Base-by-base conservation (phyloP, 1,284 basidiomycete genomes). In the Apiotrichum porosum region DNA sequence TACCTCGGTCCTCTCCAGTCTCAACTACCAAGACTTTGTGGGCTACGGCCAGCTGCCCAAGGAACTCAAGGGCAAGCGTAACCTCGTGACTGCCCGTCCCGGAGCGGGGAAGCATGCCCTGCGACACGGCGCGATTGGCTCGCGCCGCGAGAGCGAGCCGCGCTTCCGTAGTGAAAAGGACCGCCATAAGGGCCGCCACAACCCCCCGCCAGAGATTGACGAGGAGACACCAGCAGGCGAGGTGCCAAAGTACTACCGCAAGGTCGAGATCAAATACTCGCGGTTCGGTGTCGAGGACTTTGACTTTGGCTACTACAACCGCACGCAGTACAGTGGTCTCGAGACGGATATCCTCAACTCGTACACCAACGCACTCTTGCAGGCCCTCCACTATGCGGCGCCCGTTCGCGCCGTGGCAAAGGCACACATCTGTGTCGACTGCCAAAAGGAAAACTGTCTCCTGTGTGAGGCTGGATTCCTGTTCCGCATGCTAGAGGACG, bases 251-350 rank as follows among this genome's bases (percentile, higher is more conserved):
- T 81, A 85, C 57, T 99, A 95, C 69, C 82, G 87, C 37, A 85
- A 86, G 63, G 91, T 97, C 34, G 91, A 95, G 71, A 98, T 99
- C 65, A 91, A 95, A 72, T 98, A 98, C 71, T 94, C 90, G 39
- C 91, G 91, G 62, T 99, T 98, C 61, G 94, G 94, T n/a, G 88
- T 97, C 22, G 94, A 74, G 68, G 94, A 99, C 72, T 99, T 99
- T 65, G 95, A 99, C 70, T 99, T 98, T 66, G 93, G 90, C 1
- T 95, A 89, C 67, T 95, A 91, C 74, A 95, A 95, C 71, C 83
- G 82, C 64, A 97, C 95, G 0, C 70, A 80, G 22, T 92, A 83
- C 66, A 92, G 88, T 50, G 95, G 95, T 4, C 79, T 99, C 41
- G 95, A 98, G 73, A 97, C 94, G 1, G 91, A 98, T 68, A 97